Evolutionary conservation across 202 grass and related monocot genomes (phyloP), one percentile per base, ranked within the genome.

Genomic region (Saccharum hybrid): DNA sequence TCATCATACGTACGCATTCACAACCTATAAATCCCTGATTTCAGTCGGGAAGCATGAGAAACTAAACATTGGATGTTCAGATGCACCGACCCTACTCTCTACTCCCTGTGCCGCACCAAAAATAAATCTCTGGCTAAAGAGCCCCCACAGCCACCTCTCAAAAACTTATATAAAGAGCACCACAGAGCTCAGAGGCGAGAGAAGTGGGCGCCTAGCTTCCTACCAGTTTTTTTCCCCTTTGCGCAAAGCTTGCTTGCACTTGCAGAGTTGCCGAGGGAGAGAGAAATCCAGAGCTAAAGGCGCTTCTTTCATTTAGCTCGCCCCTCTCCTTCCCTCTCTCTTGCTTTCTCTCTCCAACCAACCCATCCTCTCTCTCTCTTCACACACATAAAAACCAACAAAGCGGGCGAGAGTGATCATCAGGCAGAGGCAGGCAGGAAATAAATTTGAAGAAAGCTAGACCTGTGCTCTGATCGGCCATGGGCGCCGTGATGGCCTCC

Each of bases 131-230:
- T 26, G 5, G 66, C 73, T 67, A 71, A 81, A 89, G 56, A 63
- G 42, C 56, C 51, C 68, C 54, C 84, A 63, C 63, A 86, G 75
- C 75, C 74, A 70, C 63, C 40, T 64, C 80, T 57, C 74, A 45
- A 90, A 69, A 86, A 86, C 88, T 80, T 90, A 90, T 87, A 87
- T 87, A 86, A 86, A 90, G 75, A 80, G 84, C 64, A 80, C 84
- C 75, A 65, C 52, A 79, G 46, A 74, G 71, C 48, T n/a, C 19
- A 74, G 19, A 75, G 34, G 28, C 40, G 45, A 33, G 39, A 28
- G 54, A 42, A 70, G 88, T 86, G 84, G 88, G 84, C 68, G 41
- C 88, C 40, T 85, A 61, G 71, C 86, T 79, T 68, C 62, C 67
- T 46, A 83, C 39, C 80, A 69, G 16, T 54, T 75, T 56, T 63